Evolutionary conservation across 1,284 basidiomycete species (phyloP), one percentile per base, ranked within the genome.

Genomic region (Melampsora americana): DNA sequence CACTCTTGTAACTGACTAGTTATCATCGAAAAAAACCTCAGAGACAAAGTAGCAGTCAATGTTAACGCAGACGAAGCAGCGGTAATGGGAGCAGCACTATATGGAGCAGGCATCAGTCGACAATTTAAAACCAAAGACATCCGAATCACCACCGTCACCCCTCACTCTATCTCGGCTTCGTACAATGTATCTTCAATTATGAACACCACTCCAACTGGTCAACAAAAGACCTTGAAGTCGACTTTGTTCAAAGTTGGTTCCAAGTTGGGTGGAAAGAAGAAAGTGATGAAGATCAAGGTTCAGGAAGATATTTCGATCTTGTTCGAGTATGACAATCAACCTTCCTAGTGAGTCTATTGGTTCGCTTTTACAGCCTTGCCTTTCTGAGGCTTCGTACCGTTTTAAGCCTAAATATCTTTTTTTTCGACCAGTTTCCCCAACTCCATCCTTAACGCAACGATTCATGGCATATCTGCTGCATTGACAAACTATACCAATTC

Each of bases 31-130:
- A 42, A 39, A 20, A 44, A 42, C 42, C 23, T 61, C 11, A 90
- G 89, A 64, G 87, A 89, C 75, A 91, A 91, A 82, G 90, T 96
- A 78, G 92, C 93, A 7, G 87, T 91, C 80, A 97, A 97, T 80
- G 92, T 99, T 73, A 99, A 99, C 82, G 91, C 95, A 0, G 96
- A 99, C 82, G 95, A 99, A 85, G 93, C 94, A 0, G 91, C 92
- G 14, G 95, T 97, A 18, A 88, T 99, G 69, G 87, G 88, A 65
- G 95, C 95, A 5, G 96, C 92, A 1, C 89, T 97, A 72, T 90
- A 96, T 79, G 96, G 94, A 28, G 96, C 96, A 3, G 87, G 88
- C 42, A 87, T 95, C 66, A 93, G 91, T 80, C 87, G 90, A 53
- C 92, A 93, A 82, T 98, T 97, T 87, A 92, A 92, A 85, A 97